Conservation (phyloP, 768 basidiomycete species). For the Flagelloscypha sp. region DNA sequence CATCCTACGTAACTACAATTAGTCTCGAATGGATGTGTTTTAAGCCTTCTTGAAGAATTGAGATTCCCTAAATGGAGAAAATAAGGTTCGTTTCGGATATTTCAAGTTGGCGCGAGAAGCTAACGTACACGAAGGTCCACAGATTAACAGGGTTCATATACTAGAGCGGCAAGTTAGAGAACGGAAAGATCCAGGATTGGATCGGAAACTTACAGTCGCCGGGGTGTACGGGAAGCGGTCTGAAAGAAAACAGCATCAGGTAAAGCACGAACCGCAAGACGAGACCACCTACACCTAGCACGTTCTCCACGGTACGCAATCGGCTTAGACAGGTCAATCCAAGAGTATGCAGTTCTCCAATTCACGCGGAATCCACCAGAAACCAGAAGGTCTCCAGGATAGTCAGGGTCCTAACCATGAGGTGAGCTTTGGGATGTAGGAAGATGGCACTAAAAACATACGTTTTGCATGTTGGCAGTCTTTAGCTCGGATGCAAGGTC, state of each 20-base stretch:
- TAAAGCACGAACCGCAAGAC: background rate
- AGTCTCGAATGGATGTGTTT: too few relatives aligned
- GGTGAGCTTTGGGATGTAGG: background rate
- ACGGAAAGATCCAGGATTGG: too few relatives aligned
- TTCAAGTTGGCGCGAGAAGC: too few relatives aligned
- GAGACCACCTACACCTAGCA: conserved; percentile 1
- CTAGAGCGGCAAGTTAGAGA: too few relatives aligned
- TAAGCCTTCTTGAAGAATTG: too few relatives aligned
- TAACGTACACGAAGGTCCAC: conserved; percentile 29
- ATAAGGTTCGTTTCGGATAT: too few relatives aligned
- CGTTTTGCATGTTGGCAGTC: conserved; percentile 24
- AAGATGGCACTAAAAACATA: background rate
- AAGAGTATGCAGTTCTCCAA: too few relatives aligned
- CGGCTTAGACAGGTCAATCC: background rate
- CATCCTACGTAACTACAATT: too few relatives aligned
- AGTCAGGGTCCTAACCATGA: background rate
- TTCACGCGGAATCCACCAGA: too few relatives aligned
- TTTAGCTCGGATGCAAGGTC: conserved; percentile 29
- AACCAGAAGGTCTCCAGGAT: conserved; percentile 1
- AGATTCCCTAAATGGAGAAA: too few relatives aligned
- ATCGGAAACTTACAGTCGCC: too few relatives aligned
- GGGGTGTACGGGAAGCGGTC: conserved; percentile 30
- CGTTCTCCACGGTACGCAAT: background rate
- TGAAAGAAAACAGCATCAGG: conserved; percentile 6
- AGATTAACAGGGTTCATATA: conserved; percentile 31